These are phyloP conservation scores for Aspergillus sparsus DNA, from an alignment of 495 filamentous ascomycete genomes.

Conservation along the genomic window DNA sequence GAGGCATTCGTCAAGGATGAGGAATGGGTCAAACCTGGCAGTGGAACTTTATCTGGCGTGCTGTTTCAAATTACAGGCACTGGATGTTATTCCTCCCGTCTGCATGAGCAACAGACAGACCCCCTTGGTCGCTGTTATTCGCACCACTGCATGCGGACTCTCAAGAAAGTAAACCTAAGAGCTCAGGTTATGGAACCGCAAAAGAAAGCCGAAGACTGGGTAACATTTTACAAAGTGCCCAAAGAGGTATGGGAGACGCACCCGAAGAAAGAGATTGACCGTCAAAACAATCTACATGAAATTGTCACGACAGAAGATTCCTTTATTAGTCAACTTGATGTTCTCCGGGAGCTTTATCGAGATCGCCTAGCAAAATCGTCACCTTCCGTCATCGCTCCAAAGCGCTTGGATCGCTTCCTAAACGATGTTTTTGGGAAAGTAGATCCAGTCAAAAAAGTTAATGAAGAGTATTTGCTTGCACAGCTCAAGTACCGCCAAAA, in stretches of 20 bases:
- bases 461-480: slow-evolving; percentile 90
- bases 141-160: slow-evolving; percentile 86
- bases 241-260: slow-evolving; percentile 69
- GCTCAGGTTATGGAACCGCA: slow-evolving; percentile 67
- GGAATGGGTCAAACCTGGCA: slow-evolving; percentile 94
- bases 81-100: slow-evolving; percentile 83
- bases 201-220: slow-evolving; percentile 80
- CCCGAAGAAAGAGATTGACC: slow-evolving; percentile 83
- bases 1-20: slow-evolving; percentile 84
- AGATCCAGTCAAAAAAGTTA: slow-evolving; percentile 85
- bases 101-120: slow-evolving; percentile 73
- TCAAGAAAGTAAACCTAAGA: slow-evolving; percentile 89
- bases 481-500: slow-evolving; percentile 97
- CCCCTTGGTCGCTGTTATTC: slow-evolving; percentile 82
- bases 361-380: slow-evolving; percentile 74
- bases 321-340: slow-evolving; percentile 84
- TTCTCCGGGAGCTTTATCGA: slow-evolving; percentile 81
- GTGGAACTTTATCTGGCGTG: slow-evolving; percentile 76
- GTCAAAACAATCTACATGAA: slow-evolving; percentile 94
- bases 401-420: slow-evolving; percentile 74
- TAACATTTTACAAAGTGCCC: slow-evolving; percentile 82
- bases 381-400: slow-evolving; percentile 77
- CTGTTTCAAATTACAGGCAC: slow-evolving; percentile 90
- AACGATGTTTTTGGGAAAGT: slow-evolving; percentile 86
- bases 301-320: slow-evolving; percentile 91